Conservation (phyloP, 192 early-diverging fungal species). For the Coemansia sp. region DNA sequence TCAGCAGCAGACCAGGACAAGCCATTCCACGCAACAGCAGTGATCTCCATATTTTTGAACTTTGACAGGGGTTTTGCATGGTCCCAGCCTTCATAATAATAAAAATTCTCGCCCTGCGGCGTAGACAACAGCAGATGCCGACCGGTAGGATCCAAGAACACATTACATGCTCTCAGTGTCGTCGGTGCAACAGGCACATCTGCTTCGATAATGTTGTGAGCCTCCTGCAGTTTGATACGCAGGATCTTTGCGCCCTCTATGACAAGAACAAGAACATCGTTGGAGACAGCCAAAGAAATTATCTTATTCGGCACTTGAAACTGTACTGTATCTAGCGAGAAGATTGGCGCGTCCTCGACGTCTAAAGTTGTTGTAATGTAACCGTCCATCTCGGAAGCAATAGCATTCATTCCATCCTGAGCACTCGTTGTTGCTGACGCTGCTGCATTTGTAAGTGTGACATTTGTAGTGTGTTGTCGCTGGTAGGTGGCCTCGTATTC, state of each 20-base stretch:
- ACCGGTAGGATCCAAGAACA: constrained; percentile 87
- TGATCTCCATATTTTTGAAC: constrained; percentile 78
- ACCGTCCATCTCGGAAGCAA: constrained; percentile 22
- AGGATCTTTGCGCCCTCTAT: constrained; percentile 72
- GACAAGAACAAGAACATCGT: constrained; percentile 80
- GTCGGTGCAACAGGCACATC: constrained; percentile 31
- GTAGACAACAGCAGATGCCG: constrained; percentile 88
- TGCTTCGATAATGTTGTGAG: constrained; percentile 57
- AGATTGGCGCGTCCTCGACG: constrained; percentile 59
- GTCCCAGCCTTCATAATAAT: constrained; percentile 83
- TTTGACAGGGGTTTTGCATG: constrained; percentile 74
- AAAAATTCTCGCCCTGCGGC: constrained; percentile 87
- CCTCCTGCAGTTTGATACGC: constrained; percentile 86
- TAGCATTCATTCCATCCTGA: constrained; percentile 9
- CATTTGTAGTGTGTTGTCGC: constrained; percentile 22
- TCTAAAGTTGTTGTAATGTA: constrained; percentile 47
- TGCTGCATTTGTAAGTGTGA: background rate
- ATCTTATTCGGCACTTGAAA: constrained; percentile 80
- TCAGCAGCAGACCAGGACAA: constrained; percentile 35
- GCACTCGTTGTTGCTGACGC: background rate
- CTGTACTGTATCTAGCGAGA: constrained; percentile 85
- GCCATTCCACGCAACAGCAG: constrained; percentile 90
- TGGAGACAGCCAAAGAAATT: constrained; percentile 73
- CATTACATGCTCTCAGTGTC: constrained; percentile 50
- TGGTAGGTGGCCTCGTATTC: constrained; percentile 37